phyloP scores from a whole-genome alignment of 83 land plant species.

The Diphasiastrum complanatum region DNA sequence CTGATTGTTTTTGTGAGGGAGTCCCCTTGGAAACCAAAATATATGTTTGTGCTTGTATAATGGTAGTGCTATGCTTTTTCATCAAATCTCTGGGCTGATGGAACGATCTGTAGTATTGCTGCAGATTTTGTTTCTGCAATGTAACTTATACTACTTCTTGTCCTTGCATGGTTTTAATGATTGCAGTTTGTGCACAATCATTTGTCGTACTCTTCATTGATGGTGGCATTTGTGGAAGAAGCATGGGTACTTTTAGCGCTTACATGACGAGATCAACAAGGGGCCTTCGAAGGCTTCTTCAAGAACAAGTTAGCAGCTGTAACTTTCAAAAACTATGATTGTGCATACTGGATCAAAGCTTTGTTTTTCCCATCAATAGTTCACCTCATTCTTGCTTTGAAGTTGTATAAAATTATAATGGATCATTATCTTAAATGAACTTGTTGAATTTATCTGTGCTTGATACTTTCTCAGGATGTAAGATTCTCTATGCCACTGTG shows the following conservation, averaged over 20 bases:
- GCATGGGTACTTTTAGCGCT: slow-evolving; percentile 41
- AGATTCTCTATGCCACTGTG: slow-evolving; percentile 79
- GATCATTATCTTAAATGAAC: background rate
- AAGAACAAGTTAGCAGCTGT: slow-evolving; percentile 60
- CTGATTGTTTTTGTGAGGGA: background rate
- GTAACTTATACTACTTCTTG: background rate
- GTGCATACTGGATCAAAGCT: background rate
- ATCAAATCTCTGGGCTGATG: background rate
- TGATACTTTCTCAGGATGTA: slow-evolving; percentile 45
- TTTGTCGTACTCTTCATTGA: slow-evolving; percentile 73
- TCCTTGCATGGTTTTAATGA: background rate
- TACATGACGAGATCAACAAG: slow-evolving; percentile 76
- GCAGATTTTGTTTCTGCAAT: background rate
- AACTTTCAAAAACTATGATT: background rate
- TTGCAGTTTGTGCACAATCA: slow-evolving; percentile 69
- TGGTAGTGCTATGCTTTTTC: background rate
- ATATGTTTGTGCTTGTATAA: background rate
- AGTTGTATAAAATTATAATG: background rate
- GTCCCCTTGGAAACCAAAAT: background rate
- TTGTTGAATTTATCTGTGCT: background rate
- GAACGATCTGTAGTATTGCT: background rate
- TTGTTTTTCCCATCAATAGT: background rate
- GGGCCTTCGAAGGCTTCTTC: slow-evolving; percentile 62
- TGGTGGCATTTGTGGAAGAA: slow-evolving; percentile 29
- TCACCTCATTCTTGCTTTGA: background rate